Base-by-base conservation (phyloP, 2,329 filamentous ascomycete genomes). In the Pestalotiopsis sp. region DNA sequence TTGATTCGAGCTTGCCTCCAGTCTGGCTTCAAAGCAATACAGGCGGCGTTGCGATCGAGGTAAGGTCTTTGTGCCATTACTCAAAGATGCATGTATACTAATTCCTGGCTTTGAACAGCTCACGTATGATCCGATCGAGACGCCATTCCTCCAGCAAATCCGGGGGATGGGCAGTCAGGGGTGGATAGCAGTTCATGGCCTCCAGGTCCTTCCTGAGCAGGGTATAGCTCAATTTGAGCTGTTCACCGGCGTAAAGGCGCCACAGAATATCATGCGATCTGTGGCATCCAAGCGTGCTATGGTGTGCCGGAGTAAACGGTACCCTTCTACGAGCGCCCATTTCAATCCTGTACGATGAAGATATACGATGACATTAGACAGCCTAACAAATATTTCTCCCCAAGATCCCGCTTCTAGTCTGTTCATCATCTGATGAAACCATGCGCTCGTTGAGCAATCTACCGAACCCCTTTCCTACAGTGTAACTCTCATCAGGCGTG, bases 11-110 rank as follows among this genome's bases (percentile, higher is more conserved):
- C 17, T 11, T 64, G 14, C 61, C 61, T n/a, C 9, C n/a, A 9
- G 7, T 22, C 3, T 64, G 61, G 61, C 61, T 64, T 10, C 22
- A 35, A 20, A 48, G 61, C 40, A 44, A 52, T 13, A 64, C 61
- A 13, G 61, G 61, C 20, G 61, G 61, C 22, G 61, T 52, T 11
- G n/a, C 40, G 11, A 64, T 64, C 22, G 61, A 64, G 61, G 61
- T 64, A 20, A 11, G 59, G 40, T 39, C 13, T 20, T 22, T 13
- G 10, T 26, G 56, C 10, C 22, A 22, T 26, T 13, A 13, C 22
- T 17, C 56, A 26, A 6, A 7, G 24, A 24, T 10, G 5, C 20
- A 52, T n/a, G 56, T 14, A 14, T 6, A 26, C 20, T 14, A 17
- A 14, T 7, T 10, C 39, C 14, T 38, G 13, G 39, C 59, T 6